phyloP scores from a whole-genome alignment of 106 monocot species.

The Platanthera zijinensis region DNA sequence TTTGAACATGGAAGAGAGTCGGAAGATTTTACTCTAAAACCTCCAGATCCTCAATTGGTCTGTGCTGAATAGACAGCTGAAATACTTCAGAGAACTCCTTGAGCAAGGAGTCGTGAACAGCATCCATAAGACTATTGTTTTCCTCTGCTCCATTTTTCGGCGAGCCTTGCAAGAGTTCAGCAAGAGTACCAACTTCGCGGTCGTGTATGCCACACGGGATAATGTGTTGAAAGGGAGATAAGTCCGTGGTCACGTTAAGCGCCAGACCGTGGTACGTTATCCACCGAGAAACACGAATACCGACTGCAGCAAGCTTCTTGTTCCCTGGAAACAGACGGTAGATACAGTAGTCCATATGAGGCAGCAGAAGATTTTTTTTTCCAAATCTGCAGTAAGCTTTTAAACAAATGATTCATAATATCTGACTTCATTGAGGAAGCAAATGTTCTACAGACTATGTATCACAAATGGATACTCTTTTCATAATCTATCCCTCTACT shows the following conservation, averaged over 20 bases:
- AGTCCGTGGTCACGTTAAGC: constrained; percentile 52
- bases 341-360: too few relatives aligned
- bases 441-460: too few relatives aligned
- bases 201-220: constrained; percentile 65
- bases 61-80: constrained; percentile 44
- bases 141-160: not conserved
- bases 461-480: too few relatives aligned
- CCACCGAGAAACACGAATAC: constrained; percentile 64
- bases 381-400: too few relatives aligned
- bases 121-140: constrained; percentile 26
- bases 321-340: constrained; percentile 27
- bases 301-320: constrained; percentile 62
- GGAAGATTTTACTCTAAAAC: too few relatives aligned
- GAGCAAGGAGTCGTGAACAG: constrained; percentile 42
- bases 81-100: constrained; percentile 72
- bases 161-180: constrained; percentile 18
- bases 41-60: not conserved
- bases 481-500: too few relatives aligned
- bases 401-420: too few relatives aligned
- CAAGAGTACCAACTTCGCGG: constrained; percentile 37
- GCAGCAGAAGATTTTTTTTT: not conserved
- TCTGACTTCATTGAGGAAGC: too few relatives aligned
- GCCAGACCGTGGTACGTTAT: constrained; percentile 68
- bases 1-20: too few relatives aligned
- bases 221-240: constrained; percentile 46